Evolutionary conservation across 225 moss, liverwort and hornwort genomes (phyloP).

Genomic region (Anthoceros angustus): DNA sequence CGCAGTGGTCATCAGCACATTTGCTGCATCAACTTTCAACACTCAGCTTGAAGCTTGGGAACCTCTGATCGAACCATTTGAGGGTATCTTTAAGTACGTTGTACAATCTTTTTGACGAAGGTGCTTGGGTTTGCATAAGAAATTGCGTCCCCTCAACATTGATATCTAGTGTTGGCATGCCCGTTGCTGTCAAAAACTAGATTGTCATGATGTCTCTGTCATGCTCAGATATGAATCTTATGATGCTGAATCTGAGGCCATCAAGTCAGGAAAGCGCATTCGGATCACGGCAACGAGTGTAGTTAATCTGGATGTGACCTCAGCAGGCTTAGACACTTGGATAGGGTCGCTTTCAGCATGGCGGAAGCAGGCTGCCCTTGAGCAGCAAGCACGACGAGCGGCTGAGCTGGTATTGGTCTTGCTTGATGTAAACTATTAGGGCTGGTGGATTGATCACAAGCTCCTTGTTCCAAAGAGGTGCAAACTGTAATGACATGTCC

Average conservation of each 20-base stretch:
- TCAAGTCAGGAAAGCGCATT: conserved; percentile 75
- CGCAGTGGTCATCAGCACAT: conserved; percentile 60
- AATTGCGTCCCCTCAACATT: neutral
- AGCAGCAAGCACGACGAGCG: conserved; percentile 65
- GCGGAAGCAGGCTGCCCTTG: conserved; percentile 79
- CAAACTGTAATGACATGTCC: conserved; percentile 1
- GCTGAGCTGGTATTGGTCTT: conserved; percentile 51
- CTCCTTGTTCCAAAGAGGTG: neutral
- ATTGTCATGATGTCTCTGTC: conserved; percentile 2
- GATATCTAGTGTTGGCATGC: too few species aligned
- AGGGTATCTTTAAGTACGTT: conserved; percentile 91
- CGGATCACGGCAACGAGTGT: conserved; percentile 86
- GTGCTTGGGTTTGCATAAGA: neutral
- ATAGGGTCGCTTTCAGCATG: conserved; percentile 64
- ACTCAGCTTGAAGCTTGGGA: conserved; percentile 92
- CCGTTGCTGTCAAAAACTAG: too few species aligned
- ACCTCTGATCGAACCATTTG: conserved; percentile 95
- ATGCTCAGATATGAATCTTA: conserved; percentile 65
- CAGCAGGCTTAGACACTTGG: conserved; percentile 70
- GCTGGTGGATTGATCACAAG: neutral
- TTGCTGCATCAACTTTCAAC: conserved; percentile 96
- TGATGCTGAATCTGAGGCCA: conserved; percentile 65
- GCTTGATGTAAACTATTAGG: conserved; percentile 4
- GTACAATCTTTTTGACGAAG: conserved; percentile 20
- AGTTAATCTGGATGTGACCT: conserved; percentile 78